A percentile compares a stretch with the other conserved stretches of the same genome.
phyloP scores from a whole-genome alignment of 2,329 filamentous ascomycete genomes.

The Apiospora malaysiana region DNA sequence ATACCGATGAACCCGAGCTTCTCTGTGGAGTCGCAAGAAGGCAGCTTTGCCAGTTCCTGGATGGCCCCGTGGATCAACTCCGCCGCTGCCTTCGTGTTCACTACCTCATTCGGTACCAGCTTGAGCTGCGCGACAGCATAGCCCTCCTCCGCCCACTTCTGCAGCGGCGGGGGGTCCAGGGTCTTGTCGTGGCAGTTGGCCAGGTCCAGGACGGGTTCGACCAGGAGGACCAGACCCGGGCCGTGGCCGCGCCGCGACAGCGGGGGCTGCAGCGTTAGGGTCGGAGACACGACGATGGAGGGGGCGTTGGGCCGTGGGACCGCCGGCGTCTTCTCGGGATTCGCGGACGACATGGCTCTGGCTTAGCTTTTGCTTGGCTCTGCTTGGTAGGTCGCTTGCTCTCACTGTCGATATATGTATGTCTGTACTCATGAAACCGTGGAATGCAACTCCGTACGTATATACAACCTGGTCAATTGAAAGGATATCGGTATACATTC shows the following conservation, averaged over 20 bases:
- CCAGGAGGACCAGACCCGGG: conserved; percentile 44
- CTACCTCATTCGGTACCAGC: conserved; percentile 27
- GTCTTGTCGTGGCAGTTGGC: conserved; percentile 32
- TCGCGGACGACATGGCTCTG: conserved; percentile 5
- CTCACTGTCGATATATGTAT: too few relatives aligned
- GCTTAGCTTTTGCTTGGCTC: neutral
- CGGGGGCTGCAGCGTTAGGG: conserved; percentile 38
- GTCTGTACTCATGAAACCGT: too few relatives aligned
- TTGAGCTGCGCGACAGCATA: conserved; percentile 65
- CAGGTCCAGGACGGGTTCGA: conserved; percentile 31
- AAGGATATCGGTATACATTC: neutral
- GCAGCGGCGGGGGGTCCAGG: conserved; percentile 57
- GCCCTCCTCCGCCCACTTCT: conserved; percentile 77
- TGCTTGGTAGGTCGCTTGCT: too few relatives aligned
- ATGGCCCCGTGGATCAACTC: conserved; percentile 31
- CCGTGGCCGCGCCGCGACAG: conserved; percentile 44
- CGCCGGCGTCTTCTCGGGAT: conserved; percentile 14
- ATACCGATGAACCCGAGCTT: conserved; percentile 30
- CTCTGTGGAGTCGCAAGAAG: conserved; percentile 27
- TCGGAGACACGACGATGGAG: conserved; percentile 12
- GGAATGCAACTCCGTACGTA: neutral
- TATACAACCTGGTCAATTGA: neutral
- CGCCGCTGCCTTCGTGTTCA: neutral
- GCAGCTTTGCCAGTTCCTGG: conserved; percentile 26
- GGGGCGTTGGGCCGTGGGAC: conserved; percentile 9